Evolutionary conservation across 352 stramenopile species (phyloP), one percentile per base, ranked within the genome.

Genomic region (Blastocystis sp.): DNA sequence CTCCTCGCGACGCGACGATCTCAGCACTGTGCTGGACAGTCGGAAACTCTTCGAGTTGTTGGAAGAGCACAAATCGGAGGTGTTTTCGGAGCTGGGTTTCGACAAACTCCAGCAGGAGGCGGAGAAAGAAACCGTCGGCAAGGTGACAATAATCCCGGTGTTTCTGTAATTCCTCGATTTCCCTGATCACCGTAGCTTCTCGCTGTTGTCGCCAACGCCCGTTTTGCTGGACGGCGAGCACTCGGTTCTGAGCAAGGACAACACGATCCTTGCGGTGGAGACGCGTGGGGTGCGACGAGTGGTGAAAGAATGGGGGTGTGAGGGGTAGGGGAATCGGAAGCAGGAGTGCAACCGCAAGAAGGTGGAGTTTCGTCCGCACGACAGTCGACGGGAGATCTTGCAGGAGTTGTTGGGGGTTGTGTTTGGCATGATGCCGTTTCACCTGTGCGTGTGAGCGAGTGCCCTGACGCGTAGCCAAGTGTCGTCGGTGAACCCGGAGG

Each of bases 281-380:
- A 85, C 74, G 3, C 74, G 74, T 29, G 74, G 74, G 3, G 29
- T 69, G n/a, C 26, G 39, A 51, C 41, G 16, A 1, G 74, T 85
- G n/a, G 29, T 41, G n/a, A 4, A 45, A n/a, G 12, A 29, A 26
- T 19, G 55, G 71, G 45, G 10, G 29, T 35, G 19, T 85, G 3
- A 67, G 31, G 24, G 21, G n/a, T 51, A 85, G 74, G 61, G 19
- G 6, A 35, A 19, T 6, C 35, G 24, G 24, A 33, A 67, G 60
- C 41, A 59, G n/a, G 74, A 85, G 51, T 85, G 74, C 26, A 67
- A 67, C 60, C 74, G 74, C 2, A 45, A 69, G 50, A 85, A 85
- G 45, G 16, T 85, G n/a, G 41, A 66, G 60, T 85, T 85, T 69
- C 29, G 24, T 12, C 74, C 74, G 10, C 31, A 24, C 16, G 74